Evolutionary conservation across 305 asterid genomes (phyloP), one percentile per base, ranked within the genome.

Genomic region (Salvia sclarea): DNA sequence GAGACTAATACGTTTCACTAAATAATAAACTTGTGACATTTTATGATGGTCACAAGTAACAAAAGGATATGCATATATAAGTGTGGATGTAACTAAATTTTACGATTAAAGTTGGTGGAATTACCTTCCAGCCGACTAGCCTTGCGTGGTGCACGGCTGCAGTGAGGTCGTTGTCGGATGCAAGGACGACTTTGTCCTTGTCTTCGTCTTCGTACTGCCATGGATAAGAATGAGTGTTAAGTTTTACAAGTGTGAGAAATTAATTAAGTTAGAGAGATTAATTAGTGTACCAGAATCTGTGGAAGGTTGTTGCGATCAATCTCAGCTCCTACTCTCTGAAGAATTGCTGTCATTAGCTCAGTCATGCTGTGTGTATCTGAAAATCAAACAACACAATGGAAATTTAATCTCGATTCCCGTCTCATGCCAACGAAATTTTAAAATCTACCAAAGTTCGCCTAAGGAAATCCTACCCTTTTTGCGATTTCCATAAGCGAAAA

Each of bases 101-200:
- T n/a, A n/a, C n/a, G n/a, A n/a, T n/a, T n/a, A n/a, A n/a, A n/a
- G n/a, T n/a, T n/a, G n/a, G n/a, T n/a, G 43, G 37, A 2, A 14
- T 52, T 84, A 93, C 98, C 98, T 91, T 94, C 98, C 98, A 94
- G 64, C 99, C 99, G 40, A 84, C 90, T 33, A 78, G 82, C 80
- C 78, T 85, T 57, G 99, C 99, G 72, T 94, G 97, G 81, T 87
- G 89, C 48, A 94, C 79, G 31, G 99, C 99, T 37, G 98, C 98
- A 62, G 79, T 83, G 71, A 91, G 98, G 85, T 94, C 99, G 70
- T 84, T 75, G 67, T 94, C 99, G 40, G 99, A 86, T 75, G 95
- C 96, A 54, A 94, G 88, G 24, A 94, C 77, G 49, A 91, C 90
- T 76, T 82, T 87, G 85, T 94, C 99, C 49, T 82, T 81, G 73